Evolutionary conservation across 2,329 filamentous ascomycete genomes (phyloP), one percentile per base, ranked within the genome.

Genomic region (Alternaria sp.): DNA sequence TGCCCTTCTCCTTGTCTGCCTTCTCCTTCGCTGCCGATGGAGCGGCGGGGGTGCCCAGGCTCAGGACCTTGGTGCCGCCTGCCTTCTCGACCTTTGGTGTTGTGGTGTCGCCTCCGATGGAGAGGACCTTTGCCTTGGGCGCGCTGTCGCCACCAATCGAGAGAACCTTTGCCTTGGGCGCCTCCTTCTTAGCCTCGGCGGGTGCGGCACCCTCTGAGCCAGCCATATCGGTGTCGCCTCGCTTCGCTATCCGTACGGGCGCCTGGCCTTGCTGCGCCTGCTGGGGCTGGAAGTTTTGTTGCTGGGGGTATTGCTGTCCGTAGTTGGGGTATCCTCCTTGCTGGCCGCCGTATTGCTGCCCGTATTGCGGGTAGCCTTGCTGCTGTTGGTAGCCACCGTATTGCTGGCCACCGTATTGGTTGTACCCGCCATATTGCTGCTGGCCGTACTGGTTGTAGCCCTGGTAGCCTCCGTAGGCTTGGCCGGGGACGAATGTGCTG

Each of bases 21-120:
- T 81, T 80, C 33, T 81, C 80, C 67, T 78, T 87, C 64, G 80
- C 77, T 53, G 86, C 83, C 41, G 86, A 83, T n/a, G 86, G 82
- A 8, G 83, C 80, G 2, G 87, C 82, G 9, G 75, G 77, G 18
- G 83, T 86, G 47, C 92, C 91, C 60, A 97, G 90, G 49, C 91
- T 91, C 26, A 94, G 84, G n/a, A 95, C 91, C 81, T 94, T 94
- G 33, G 90, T 79, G 15, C 79, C 79, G 20, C 81, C 82, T 10
- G 81, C 69, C 60, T 80, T 85, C 73, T 85, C 84, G 7, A 84
- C 85, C 77, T 89, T 89, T 28, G 87, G 85, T 12, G 84, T 78
- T 41, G 82, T 71, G 25, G 84, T 80, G 46, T 87, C 86, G 37
- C 82, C 85, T 60, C 87, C 86, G 53, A 90, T 87, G 18, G 87